Percentiles rank a stretch among this genome's conserved stretches.
Evolutionary conservation across 2,329 filamentous ascomycete genomes (phyloP).

Genomic region (Fusarium protoensiforme): DNA sequence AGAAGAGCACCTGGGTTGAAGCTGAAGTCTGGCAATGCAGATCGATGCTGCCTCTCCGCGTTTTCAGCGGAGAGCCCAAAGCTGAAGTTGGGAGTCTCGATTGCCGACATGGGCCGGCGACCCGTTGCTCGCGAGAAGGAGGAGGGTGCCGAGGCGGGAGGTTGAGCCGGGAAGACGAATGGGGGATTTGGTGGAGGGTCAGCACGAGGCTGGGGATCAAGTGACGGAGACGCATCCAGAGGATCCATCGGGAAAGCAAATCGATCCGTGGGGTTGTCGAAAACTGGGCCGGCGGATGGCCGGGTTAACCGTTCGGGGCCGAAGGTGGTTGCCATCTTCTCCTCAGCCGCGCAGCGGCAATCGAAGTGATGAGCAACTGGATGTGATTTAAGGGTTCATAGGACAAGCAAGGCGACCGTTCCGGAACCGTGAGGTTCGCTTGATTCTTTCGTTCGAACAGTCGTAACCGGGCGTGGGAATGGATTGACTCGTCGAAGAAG

Average conservation of each 20-base stretch:
- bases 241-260: slow-evolving; percentile 35
- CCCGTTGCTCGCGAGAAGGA: slow-evolving; percentile 60
- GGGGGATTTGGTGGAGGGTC: slow-evolving; percentile 69
- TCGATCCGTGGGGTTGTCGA: slow-evolving; percentile 41
- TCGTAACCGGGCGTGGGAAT: slow-evolving; percentile 1
- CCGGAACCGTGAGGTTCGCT: slow-evolving; percentile 15
- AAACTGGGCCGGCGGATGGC: slow-evolving; percentile 39
- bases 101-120: slow-evolving; percentile 64
- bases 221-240: slow-evolving; percentile 27
- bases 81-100: slow-evolving; percentile 55
- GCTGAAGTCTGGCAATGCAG: slow-evolving; percentile 63
- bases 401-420: slow-evolving; percentile 31
- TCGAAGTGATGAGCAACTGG: slow-evolving; percentile 56
- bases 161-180: slow-evolving; percentile 70
- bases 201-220: slow-evolving; percentile 24
- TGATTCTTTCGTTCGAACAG: slow-evolving; percentile 12
- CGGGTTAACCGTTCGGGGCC: slow-evolving; percentile 50
- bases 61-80: slow-evolving; percentile 46
- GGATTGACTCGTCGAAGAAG: slow-evolving; percentile 3
- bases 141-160: slow-evolving; percentile 59
- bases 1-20: slow-evolving; percentile 67
- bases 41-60: slow-evolving; percentile 39
- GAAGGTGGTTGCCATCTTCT: slow-evolving; percentile 56
- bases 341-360: slow-evolving; percentile 62
- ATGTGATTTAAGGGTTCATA: slow-evolving; percentile 53